Base-by-base conservation (phyloP, 768 basidiomycete species). In the Lactifluus rugatus region DNA sequence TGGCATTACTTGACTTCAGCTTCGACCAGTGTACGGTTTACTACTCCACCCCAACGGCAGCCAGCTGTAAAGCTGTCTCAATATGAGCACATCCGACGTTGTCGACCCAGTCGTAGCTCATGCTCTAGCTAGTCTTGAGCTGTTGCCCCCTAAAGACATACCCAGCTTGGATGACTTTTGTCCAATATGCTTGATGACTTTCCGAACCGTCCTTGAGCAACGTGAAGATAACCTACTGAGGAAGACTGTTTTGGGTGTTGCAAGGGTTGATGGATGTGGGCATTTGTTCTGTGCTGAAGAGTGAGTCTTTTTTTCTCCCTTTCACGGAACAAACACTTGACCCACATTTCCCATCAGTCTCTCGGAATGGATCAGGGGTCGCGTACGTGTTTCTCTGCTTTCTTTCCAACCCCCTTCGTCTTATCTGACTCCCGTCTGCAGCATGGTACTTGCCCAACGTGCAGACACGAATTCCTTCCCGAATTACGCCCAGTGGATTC, bases 361-460 rank as follows among this genome's bases (percentile, higher is more conserved):
- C 37, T 69, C 73, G n/a, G 79, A 84, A 66, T 88, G 85, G 85
- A 83, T 88, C 60, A 71, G 71, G 54, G 78, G 76, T 53, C 65
- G 76, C 59, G 85, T 84, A 65, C 57, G 76, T 65, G 34, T 3
- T 26, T 53, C 70, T 52, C n/a, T 32, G 47, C 47, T 34, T n/a
- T 52, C 14, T 19, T 19, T 13, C 47, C 17, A 36, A 26, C 23
- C 23, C 49, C 9, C 37, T 19, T n/a, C 25, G 1, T 60, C 31
- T 46, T 28, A 1, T 60, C 45, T 52, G 44, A 61, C 14, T 23
- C 23, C 44, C 47, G n/a, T 55, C 19, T 66, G 4, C 59, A 85
- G 83, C 85, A 86, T 63, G 85, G 85, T 14, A 85, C 74, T 63
- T 88, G 86, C 62, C 85, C 85, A 16, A 79, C 83, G 4, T 88